Conservation (phyloP, 768 basidiomycete genomes). For the Suillus alpinus region DNA sequence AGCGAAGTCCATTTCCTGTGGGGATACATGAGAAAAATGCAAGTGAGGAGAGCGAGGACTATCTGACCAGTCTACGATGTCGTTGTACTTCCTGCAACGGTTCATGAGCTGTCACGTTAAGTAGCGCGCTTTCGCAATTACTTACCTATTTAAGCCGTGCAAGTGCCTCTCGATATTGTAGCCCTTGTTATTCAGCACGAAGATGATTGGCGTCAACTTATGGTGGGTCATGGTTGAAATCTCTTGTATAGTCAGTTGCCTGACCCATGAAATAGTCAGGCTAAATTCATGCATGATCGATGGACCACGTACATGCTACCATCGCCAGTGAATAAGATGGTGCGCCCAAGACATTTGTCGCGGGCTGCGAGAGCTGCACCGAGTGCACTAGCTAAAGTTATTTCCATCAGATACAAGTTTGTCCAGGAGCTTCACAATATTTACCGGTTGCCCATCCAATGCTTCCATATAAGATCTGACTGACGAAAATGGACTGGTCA, state of each 20-base stretch:
- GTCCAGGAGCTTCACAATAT: slow-evolving; percentile 9
- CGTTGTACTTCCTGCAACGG: slow-evolving; percentile 70
- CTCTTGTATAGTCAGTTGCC: slow-evolving; percentile 81
- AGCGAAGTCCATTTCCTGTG: slow-evolving; percentile 63
- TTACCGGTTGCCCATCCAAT: slow-evolving; percentile 87
- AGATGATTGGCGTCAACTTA: slow-evolving; percentile 77
- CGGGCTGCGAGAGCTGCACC: slow-evolving; percentile 80
- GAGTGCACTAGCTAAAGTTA: slow-evolving; percentile 50
- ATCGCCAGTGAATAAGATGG: slow-evolving; percentile 84
- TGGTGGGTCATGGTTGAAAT: slow-evolving; percentile 78
- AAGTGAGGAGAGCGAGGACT: neutral
- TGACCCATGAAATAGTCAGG: slow-evolving; percentile 23
- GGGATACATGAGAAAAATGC: neutral
- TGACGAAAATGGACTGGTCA: slow-evolving; percentile 58
- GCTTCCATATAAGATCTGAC: slow-evolving; percentile 86
- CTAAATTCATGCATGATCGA: neutral
- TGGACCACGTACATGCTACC: slow-evolving; percentile 61
- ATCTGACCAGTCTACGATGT: slow-evolving; percentile 69
- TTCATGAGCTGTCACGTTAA: neutral
- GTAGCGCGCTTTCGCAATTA: neutral
- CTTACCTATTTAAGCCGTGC: slow-evolving; percentile 59
- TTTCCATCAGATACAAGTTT: neutral
- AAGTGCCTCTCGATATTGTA: slow-evolving; percentile 87
- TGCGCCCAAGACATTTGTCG: slow-evolving; percentile 59
- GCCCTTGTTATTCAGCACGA: slow-evolving; percentile 76